phyloP scores from a whole-genome alignment of 192 early-diverging fungal species.

The Jimgerdemannia lactiflua region DNA sequence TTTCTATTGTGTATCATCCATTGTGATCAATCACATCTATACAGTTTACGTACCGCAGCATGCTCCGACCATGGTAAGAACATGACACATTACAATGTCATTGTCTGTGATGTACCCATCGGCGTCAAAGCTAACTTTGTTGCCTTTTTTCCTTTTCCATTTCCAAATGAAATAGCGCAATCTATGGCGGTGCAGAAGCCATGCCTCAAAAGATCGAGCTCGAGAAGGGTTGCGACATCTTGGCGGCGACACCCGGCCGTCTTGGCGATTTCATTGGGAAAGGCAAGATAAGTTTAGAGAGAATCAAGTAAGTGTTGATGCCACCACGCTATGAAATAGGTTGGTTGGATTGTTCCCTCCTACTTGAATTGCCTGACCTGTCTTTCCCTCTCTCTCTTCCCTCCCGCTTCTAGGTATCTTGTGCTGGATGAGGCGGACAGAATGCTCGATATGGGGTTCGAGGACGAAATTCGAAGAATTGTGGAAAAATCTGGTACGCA shows the following conservation, averaged over 20 bases:
- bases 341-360: background rate
- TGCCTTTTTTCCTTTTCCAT: too few species aligned
- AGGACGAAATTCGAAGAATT: conserved; percentile 86
- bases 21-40: background rate
- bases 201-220: conserved; percentile 73
- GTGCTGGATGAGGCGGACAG: conserved; percentile 88
- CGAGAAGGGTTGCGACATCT: conserved; percentile 84
- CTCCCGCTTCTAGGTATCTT: conserved; percentile 29
- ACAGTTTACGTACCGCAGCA: conserved; percentile 44
- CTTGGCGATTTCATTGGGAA: conserved; percentile 89
- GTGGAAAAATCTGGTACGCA: conserved; percentile 47
- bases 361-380: conserved; percentile 10
- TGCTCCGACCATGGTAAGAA: conserved; percentile 46
- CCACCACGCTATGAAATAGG: conserved; percentile 43
- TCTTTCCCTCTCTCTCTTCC: conserved; percentile 2
- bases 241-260: conserved; percentile 94
- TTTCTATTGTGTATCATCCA: too few species aligned
- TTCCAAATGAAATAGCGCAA: conserved; percentile 47
- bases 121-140: too few species aligned
- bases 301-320: conserved; percentile 43
- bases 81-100: too few species aligned
- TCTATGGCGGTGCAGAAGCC: conserved; percentile 91
- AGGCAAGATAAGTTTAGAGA: conserved; percentile 65
- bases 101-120: too few species aligned
- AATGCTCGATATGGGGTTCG: conserved; percentile 99